Evolutionary conservation across 208 protist species (phyloP).

Genomic region (Trichomonas tenax): DNA sequence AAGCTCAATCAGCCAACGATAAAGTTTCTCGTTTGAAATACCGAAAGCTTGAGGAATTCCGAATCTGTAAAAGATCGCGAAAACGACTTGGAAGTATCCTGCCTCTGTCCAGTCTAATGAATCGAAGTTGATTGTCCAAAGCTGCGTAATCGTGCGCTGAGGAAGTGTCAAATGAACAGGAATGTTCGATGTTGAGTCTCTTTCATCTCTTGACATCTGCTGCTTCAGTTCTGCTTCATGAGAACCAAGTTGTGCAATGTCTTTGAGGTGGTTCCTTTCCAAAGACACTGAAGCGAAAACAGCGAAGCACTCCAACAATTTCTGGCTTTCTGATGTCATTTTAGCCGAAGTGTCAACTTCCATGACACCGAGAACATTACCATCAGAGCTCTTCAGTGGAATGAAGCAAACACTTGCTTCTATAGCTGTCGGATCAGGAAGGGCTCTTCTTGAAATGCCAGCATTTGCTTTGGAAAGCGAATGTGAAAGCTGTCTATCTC

Average conservation of each 20-base stretch:
- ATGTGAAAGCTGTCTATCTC: neutral
- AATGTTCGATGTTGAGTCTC: neutral
- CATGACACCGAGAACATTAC: neutral
- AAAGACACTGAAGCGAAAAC: neutral
- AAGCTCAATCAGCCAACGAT: constrained; percentile 2
- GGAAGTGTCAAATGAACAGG: neutral
- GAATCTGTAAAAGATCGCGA: neutral
- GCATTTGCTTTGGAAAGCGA: neutral
- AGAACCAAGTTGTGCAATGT: neutral
- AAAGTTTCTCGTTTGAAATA: neutral
- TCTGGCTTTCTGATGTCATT: neutral
- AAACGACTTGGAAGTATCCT: neutral
- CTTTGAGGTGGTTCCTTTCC: neutral
- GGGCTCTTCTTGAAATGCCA: neutral
- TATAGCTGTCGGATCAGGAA: neutral
- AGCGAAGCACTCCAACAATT: neutral
- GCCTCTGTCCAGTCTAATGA: neutral
- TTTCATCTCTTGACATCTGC: neutral
- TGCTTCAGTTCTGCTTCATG: neutral
- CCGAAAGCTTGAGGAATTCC: neutral
- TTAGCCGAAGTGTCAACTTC: neutral
- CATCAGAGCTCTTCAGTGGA: neutral
- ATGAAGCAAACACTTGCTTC: neutral
- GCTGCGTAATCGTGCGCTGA: neutral
- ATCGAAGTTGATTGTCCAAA: neutral